Conservation (phyloP, 306 rosid species). For the Abrus pulchellus region DNA sequence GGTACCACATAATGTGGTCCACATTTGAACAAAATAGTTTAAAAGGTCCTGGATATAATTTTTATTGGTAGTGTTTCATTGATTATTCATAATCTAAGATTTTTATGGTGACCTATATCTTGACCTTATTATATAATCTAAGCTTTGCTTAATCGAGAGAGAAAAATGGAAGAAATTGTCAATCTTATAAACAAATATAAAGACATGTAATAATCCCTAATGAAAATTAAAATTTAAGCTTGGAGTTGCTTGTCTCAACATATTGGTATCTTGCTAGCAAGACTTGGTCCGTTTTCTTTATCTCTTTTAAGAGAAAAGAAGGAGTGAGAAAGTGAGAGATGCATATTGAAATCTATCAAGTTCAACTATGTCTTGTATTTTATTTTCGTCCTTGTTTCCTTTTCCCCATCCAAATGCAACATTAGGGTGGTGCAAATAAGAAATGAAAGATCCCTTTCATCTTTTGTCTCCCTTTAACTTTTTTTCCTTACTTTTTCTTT, state of each 20-base stretch:
- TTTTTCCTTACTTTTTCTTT: too few species aligned
- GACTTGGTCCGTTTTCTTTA: slow-evolving; percentile 40
- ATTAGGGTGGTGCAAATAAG: not conserved
- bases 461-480: not conserved
- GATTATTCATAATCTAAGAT: too few species aligned
- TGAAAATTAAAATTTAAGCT: slow-evolving; percentile 12
- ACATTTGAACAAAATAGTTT: too few species aligned
- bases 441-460: slow-evolving; percentile 25
- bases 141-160: not conserved
- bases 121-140: not conserved
- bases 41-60: too few species aligned
- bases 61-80: too few species aligned
- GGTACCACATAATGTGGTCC: too few species aligned
- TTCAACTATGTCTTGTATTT: not conserved
- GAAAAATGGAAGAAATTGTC: not conserved
- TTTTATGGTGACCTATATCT: not conserved
- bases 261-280: slow-evolving; percentile 31
- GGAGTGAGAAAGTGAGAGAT: not conserved
- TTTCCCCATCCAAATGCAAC: slow-evolving; percentile 33
- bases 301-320: slow-evolving; percentile 21
- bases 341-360: not conserved
- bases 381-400: slow-evolving; percentile 5
- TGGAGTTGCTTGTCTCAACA: slow-evolving; percentile 40
- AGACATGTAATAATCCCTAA: not conserved
- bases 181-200: slow-evolving; percentile 10